A percentile compares a stretch with the other conserved stretches of the same genome.
Evolutionary conservation across 441 rosid genomes (phyloP).

Genomic region (Euphorbia schlechtendalii): DNA sequence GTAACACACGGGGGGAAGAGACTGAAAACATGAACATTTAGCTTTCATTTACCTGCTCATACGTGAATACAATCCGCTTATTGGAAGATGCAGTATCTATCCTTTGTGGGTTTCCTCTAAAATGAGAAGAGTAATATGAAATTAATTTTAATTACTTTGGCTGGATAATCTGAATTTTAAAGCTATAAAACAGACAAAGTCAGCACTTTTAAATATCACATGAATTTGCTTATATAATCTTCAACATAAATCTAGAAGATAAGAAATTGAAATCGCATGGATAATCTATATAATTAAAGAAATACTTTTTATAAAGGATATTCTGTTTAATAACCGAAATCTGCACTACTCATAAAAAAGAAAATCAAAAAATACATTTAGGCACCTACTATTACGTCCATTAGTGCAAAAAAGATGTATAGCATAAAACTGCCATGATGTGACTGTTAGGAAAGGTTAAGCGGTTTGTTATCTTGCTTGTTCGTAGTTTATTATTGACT

Average conservation of each 20-base stretch:
- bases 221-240: slow-evolving; percentile 3
- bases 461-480: too few relatives aligned
- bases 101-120: slow-evolving; percentile 95
- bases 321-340: not conserved
- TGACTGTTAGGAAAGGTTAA: too few relatives aligned
- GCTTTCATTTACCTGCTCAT: slow-evolving; percentile 68
- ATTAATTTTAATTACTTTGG: slow-evolving; percentile 8
- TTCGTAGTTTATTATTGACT: too few relatives aligned
- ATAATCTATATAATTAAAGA: not conserved
- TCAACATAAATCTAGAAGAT: not conserved
- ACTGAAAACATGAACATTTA: not conserved
- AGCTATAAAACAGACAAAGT: slow-evolving; percentile 3
- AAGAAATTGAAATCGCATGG: not conserved
- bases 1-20: not conserved
- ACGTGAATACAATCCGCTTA: slow-evolving; percentile 77
- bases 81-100: slow-evolving; percentile 67
- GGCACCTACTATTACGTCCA: not conserved
- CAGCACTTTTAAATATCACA: not conserved
- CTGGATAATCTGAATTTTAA: not conserved
- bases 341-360: not conserved
- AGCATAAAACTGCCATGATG: not conserved
- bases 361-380: not conserved
- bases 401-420: not conserved
- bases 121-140: slow-evolving; percentile 20
- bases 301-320: not conserved